Evolutionary conservation across 768 basidiomycete species (phyloP).

Genomic region (Tulasnella sp.): DNA sequence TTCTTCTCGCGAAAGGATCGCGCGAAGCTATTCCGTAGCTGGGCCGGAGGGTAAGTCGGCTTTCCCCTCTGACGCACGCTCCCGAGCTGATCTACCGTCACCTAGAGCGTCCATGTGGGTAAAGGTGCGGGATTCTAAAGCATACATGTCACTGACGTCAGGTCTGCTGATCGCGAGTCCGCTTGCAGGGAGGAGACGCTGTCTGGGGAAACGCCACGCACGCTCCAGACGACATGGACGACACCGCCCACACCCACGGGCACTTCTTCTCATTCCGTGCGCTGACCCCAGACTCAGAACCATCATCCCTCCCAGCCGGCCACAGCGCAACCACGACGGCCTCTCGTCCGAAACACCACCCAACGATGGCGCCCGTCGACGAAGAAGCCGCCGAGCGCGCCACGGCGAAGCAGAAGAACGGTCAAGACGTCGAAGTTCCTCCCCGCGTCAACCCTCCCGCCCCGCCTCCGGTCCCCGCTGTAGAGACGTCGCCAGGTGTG

Average conservation of each 20-base stretch:
- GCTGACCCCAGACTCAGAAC: slow-evolving; percentile 9
- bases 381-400: neutral
- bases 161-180: neutral
- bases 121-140: slow-evolving; percentile 40
- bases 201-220: slow-evolving; percentile 69
- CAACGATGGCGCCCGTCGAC: neutral
- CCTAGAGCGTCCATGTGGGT: slow-evolving; percentile 88
- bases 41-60: slow-evolving; percentile 54
- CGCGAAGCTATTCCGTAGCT: slow-evolving; percentile 80
- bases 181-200: slow-evolving; percentile 67
- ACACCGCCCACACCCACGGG: slow-evolving; percentile 48
- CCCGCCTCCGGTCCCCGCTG: slow-evolving; percentile 10
- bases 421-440: neutral
- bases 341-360: neutral
- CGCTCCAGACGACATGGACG: slow-evolving; percentile 67
- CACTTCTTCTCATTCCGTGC: slow-evolving; percentile 65
- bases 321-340: neutral
- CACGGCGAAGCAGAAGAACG: neutral
- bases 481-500: slow-evolving; percentile 18
- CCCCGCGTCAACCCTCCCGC: neutral
- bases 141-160: neutral
- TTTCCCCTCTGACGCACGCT: too few relatives aligned
- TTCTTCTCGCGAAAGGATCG: slow-evolving; percentile 90
- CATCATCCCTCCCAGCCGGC: slow-evolving; percentile 12
- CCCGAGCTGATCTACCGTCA: too few relatives aligned